Evolutionary conservation across 768 basidiomycete species (phyloP).

Genomic region (Boletus huronensis): DNA sequence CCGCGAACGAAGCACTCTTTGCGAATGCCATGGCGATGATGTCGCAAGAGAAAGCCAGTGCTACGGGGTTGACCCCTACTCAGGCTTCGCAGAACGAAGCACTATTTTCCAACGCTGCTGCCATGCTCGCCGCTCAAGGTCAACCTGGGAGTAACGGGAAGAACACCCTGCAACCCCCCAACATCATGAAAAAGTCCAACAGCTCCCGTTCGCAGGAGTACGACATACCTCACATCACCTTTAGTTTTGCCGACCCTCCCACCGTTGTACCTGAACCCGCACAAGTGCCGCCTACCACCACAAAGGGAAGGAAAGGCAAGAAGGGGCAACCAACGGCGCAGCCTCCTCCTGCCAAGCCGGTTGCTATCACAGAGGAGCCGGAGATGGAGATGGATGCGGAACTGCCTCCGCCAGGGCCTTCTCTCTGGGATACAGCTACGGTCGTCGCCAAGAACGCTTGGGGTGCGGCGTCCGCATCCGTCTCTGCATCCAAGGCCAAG

Average conservation of each 20-base stretch:
- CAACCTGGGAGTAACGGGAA: constrained; percentile 5
- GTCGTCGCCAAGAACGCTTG: constrained; percentile 10
- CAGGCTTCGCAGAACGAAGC: constrained; percentile 27
- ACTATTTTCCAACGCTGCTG: constrained; percentile 22
- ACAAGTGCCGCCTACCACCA: constrained; percentile 3
- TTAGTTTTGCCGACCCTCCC: constrained; percentile 21
- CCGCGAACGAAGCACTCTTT: constrained; percentile 26
- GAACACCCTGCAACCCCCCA: constrained; percentile 16
- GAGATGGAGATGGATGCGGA: constrained; percentile 20
- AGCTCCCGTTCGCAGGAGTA: constrained; percentile 26
- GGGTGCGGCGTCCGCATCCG: constrained; percentile 3
- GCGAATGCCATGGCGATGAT: constrained; percentile 24
- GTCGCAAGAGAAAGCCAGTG: constrained; percentile 9
- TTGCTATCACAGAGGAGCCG: constrained; percentile 16
- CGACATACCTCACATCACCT: constrained; percentile 27
- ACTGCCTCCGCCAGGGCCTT: constrained; percentile 14
- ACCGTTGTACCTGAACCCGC: constrained; percentile 5
- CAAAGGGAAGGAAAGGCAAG: constrained; percentile 27
- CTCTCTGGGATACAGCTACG: constrained; percentile 18
- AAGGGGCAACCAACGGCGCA: constrained; percentile 18
- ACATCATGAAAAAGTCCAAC: constrained; percentile 26
- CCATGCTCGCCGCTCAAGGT: constrained; percentile 10
- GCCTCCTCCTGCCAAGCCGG: constrained; percentile 8
- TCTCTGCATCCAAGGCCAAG: constrained; percentile 5
- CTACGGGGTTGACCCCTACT: constrained; percentile 9